A percentile compares a stretch with the other conserved stretches of the same genome.
Evolutionary conservation across 768 basidiomycete species (phyloP).

Genomic region (Pilatotrama ljubarskyi): DNA sequence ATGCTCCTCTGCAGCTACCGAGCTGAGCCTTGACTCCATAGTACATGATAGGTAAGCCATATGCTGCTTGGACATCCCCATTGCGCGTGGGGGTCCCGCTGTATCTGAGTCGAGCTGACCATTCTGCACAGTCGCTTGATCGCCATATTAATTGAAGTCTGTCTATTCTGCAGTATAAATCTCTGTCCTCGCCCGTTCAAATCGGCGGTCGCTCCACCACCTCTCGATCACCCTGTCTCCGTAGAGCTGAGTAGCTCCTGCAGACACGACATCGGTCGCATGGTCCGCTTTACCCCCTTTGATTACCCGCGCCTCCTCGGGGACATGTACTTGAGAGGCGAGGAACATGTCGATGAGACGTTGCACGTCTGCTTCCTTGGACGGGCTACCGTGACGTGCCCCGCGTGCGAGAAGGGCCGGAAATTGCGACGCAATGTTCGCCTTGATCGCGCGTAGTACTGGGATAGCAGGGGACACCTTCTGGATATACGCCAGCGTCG

Average conservation of each 20-base stretch:
- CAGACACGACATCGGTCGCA: not conserved
- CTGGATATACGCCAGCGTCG: constrained; percentile 11
- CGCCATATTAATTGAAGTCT: no score
- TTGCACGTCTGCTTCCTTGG: not conserved
- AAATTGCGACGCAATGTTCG: not conserved
- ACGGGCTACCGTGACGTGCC: not conserved
- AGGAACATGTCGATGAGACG: not conserved
- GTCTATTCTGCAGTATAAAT: not conserved
- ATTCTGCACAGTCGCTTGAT: no score
- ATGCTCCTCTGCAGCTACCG: no score
- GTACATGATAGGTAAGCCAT: no score
- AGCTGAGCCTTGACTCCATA: no score
- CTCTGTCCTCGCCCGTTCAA: not conserved
- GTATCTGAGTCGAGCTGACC: no score
- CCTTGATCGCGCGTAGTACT: not conserved
- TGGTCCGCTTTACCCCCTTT: not conserved
- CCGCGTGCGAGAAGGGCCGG: not conserved
- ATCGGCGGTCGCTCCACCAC: not conserved
- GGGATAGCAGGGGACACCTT: not conserved
- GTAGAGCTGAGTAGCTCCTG: not conserved
- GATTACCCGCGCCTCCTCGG: no score
- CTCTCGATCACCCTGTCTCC: not conserved
- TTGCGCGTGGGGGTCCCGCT: no score
- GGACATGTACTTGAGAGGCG: not conserved
- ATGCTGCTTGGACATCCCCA: no score